These are phyloP conservation scores for Globisporangium paroecandrum DNA, from an alignment of 352 stramenopile species.

Conservation along the genomic window DNA sequence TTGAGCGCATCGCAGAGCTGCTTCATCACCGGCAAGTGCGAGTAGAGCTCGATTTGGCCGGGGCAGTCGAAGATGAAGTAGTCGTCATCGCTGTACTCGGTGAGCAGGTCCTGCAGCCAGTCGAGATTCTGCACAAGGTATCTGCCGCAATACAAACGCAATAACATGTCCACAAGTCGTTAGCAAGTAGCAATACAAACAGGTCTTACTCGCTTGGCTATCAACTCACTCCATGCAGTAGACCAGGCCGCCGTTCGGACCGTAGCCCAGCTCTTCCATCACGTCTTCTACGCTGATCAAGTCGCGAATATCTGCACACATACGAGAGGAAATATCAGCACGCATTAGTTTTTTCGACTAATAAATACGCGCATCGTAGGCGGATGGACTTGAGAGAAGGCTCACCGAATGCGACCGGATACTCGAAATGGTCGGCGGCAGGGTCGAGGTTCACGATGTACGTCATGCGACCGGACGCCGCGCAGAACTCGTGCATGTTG, in stretches of 20 bases:
- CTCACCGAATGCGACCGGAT: constrained; percentile 85
- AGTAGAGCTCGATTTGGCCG: constrained; percentile 92
- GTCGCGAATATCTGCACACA: constrained; percentile 85
- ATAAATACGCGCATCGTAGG: constrained; percentile 1
- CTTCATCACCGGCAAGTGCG: constrained; percentile 90
- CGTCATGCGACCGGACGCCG: constrained; percentile 79
- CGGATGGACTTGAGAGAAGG: not conserved
- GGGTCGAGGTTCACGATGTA: constrained; percentile 98
- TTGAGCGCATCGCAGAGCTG: constrained; percentile 80
- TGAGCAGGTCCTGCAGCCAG: constrained; percentile 93
- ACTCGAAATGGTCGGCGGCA: constrained; percentile 89
- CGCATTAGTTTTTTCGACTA: not conserved
- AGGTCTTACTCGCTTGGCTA: not conserved
- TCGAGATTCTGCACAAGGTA: constrained; percentile 93
- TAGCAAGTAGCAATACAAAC: not conserved
- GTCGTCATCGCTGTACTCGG: constrained; percentile 89
- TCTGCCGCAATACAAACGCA: constrained; percentile 23
- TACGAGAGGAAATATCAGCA: too few species aligned
- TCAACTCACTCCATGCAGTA: constrained; percentile 98
- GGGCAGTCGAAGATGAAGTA: constrained; percentile 99
- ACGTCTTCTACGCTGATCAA: constrained; percentile 96
- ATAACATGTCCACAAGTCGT: not conserved
- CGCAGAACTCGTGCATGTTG: constrained; percentile 91
- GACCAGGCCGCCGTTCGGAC: constrained; percentile 97
- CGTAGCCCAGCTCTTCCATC: constrained; percentile 96